Evolutionary conservation across 768 basidiomycete species (phyloP).

Genomic region (Termitomyces sp.): DNA sequence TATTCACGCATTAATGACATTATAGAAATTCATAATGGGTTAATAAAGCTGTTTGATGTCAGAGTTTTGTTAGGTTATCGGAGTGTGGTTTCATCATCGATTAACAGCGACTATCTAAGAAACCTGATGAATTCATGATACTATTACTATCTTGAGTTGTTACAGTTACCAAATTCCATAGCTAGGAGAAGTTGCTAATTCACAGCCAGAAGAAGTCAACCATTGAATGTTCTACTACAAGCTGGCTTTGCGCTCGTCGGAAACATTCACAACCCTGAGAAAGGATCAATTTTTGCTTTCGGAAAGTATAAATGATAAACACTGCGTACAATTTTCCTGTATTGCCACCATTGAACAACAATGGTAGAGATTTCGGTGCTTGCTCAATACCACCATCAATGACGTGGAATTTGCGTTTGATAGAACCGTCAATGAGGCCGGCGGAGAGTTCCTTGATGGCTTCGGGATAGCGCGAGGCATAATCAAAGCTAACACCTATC

Average conservation of each 20-base stretch:
- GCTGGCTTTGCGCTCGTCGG: slow-evolving; percentile 33
- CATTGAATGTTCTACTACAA: slow-evolving; percentile 18
- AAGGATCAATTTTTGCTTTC: background rate
- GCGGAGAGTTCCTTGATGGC: slow-evolving; percentile 53
- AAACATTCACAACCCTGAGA: slow-evolving; percentile 53
- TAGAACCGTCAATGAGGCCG: slow-evolving; percentile 58
- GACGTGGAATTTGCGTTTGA: slow-evolving; percentile 78
- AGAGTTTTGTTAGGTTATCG: background rate
- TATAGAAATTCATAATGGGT: background rate
- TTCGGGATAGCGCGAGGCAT: slow-evolving; percentile 48
- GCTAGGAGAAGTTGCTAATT: background rate
- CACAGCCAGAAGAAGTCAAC: background rate
- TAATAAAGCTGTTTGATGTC: background rate
- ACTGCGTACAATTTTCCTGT: slow-evolving; percentile 63
- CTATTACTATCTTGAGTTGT: background rate
- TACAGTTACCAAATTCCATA: background rate
- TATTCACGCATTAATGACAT: background rate
- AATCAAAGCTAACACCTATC: slow-evolving; percentile 57
- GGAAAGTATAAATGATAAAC: background rate
- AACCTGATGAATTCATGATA: no score
- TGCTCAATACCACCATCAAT: slow-evolving; percentile 67
- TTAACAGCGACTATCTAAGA: no score
- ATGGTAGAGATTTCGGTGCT: slow-evolving; percentile 60
- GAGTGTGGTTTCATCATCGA: background rate
- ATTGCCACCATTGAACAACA: slow-evolving; percentile 75